Evolutionary conservation across 495 filamentous ascomycete genomes (phyloP).

Genomic region (Geopyxis carbonaria): DNA sequence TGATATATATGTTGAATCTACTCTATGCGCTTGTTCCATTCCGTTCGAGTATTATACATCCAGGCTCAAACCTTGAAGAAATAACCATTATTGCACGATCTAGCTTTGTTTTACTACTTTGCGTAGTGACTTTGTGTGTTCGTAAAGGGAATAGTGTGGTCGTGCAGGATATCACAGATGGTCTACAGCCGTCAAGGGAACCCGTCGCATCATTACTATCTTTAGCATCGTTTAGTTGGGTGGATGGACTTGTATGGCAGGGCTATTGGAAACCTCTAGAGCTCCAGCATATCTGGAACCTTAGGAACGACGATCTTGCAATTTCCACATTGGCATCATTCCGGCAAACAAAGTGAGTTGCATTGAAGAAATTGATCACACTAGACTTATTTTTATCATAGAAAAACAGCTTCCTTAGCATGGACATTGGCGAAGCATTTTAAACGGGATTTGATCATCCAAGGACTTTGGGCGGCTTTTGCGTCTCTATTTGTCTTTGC

Average conservation of each 20-base stretch:
- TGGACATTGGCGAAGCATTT: constrained; percentile 77
- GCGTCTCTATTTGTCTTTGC: constrained; percentile 71
- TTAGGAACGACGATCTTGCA: constrained; percentile 75
- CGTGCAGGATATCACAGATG: constrained; percentile 66
- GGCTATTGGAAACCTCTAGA: constrained; percentile 80
- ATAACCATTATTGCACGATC: constrained; percentile 54
- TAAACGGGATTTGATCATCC: constrained; percentile 52
- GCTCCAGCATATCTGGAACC: constrained; percentile 77
- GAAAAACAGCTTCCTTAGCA: constrained; percentile 65
- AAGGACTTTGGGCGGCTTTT: constrained; percentile 63
- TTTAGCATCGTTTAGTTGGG: constrained; percentile 74
- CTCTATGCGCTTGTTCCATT: constrained; percentile 56
- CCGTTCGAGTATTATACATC: constrained; percentile 71
- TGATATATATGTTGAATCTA: constrained; percentile 75
- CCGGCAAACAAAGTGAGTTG: constrained; percentile 37
- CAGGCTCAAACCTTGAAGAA: constrained; percentile 42
- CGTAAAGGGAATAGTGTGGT: constrained; percentile 86
- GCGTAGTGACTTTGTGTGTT: constrained; percentile 57
- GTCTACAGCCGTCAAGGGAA: constrained; percentile 68
- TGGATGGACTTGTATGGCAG: constrained; percentile 73
- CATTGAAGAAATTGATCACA: constrained; percentile 2
- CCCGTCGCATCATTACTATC: constrained; percentile 77
- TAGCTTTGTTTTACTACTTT: constrained; percentile 50
- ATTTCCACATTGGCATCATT: constrained; percentile 61
- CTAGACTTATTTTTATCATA: constrained; percentile 26